Evolutionary conservation across 2,329 filamentous ascomycete species (phyloP).

Genomic region (Mycosphaerella sp.): DNA sequence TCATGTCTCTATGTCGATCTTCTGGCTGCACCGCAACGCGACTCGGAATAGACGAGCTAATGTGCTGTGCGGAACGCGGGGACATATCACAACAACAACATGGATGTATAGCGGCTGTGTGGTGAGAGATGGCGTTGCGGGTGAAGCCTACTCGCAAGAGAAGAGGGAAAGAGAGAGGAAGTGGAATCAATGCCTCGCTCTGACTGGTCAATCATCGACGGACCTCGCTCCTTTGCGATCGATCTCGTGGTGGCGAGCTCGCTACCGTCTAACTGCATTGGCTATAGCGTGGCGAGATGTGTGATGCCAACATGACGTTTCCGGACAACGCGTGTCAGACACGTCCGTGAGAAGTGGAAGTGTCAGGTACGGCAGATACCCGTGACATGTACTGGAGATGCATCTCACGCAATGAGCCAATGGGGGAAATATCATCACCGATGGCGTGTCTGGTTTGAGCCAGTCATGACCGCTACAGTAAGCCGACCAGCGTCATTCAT

Average conservation of each 20-base stretch:
- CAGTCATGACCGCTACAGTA: constrained; percentile 14
- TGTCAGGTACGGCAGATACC: too few relatives aligned
- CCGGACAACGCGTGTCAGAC: background rate
- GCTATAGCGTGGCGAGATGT: background rate
- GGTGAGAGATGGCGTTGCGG: too few relatives aligned
- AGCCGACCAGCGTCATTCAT: constrained; percentile 13
- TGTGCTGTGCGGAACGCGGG: too few relatives aligned
- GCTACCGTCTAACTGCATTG: background rate
- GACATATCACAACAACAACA: too few relatives aligned
- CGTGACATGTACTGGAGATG: too few relatives aligned
- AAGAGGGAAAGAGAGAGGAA: background rate
- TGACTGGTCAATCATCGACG: background rate
- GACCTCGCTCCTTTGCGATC: constrained; percentile 4
- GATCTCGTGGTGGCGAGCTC: background rate
- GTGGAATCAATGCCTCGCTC: background rate
- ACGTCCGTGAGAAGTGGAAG: background rate
- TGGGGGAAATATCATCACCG: background rate
- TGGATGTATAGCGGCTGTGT: too few relatives aligned
- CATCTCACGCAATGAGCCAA: too few relatives aligned
- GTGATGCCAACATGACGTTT: constrained; percentile 5
- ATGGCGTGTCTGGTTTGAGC: background rate
- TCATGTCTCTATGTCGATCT: too few relatives aligned
- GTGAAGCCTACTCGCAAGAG: background rate
- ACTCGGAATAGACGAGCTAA: too few relatives aligned
- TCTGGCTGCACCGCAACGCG: too few relatives aligned